These are phyloP conservation scores for Amanita subjunquillea DNA, from an alignment of 768 basidiomycete species.

Conservation along the genomic window DNA sequence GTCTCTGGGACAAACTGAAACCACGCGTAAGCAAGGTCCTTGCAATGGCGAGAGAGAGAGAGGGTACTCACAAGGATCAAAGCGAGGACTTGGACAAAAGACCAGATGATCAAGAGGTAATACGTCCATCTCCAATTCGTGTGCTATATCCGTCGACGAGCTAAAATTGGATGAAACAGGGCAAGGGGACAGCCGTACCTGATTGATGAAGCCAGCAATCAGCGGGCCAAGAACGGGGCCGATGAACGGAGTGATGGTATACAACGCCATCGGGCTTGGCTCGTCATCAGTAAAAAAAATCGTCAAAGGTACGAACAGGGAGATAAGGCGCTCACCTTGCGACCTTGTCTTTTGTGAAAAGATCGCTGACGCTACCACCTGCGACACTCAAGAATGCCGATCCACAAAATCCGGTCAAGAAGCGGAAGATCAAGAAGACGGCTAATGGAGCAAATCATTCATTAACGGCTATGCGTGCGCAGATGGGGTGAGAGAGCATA, in stretches of 20 bases:
- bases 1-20: conserved; percentile 63
- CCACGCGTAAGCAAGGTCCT: neutral
- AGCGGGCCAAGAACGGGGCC: conserved; percentile 47
- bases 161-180: neutral
- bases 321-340: conserved; percentile 33
- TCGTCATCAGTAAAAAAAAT: neutral
- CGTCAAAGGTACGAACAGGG: conserved; percentile 3
- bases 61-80: conserved; percentile 36
- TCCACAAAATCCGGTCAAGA: conserved; percentile 45
- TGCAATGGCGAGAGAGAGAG: neutral
- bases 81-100: conserved; percentile 37
- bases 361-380: conserved; percentile 44
- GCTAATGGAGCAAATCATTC: neutral
- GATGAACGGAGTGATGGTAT: conserved; percentile 27
- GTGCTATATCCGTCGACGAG: conserved; percentile 24
- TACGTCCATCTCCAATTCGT: conserved; percentile 72
- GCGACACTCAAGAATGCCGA: conserved; percentile 48
- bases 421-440: conserved; percentile 16
- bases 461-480: neutral
- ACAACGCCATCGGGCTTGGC: neutral
- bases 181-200: neutral
- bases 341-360: conserved; percentile 46
- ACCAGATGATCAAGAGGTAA: conserved; percentile 62
- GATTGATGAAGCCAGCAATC: conserved; percentile 38
- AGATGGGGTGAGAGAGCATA: conserved; percentile 22